A percentile compares a stretch with the other conserved stretches of the same genome.
These are phyloP conservation scores for Nakaseomyces glabratus DNA, from an alignment of 1,139 yeast species.

Conservation along the genomic window DNA sequence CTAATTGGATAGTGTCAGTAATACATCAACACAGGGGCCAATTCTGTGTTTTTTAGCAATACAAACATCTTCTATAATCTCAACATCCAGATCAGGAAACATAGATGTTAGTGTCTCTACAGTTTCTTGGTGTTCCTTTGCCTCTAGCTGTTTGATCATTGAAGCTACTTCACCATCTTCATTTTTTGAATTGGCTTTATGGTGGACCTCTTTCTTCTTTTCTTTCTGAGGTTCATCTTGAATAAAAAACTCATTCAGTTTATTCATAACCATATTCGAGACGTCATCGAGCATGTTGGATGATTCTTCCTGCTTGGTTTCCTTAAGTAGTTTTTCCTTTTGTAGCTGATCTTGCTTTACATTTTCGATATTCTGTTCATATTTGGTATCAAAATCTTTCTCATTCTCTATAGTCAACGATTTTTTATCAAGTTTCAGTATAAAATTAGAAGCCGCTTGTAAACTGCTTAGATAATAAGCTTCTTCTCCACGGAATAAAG, in stretches of 20 bases:
- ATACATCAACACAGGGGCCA: conserved; percentile 68
- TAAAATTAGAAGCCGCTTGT: conserved; percentile 75
- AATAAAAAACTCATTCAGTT: conserved; percentile 23
- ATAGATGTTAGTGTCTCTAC: conserved; percentile 49
- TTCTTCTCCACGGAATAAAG: conserved; percentile 76
- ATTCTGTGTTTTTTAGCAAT: conserved; percentile 57
- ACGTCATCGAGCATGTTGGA: conserved; percentile 23
- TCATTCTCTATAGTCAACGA: conserved; percentile 60
- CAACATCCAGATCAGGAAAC: conserved; percentile 68
- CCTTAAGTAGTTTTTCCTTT: conserved; percentile 4
- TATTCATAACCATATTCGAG: conserved; percentile 21
- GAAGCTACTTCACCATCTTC: conserved; percentile 25
- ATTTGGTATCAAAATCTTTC: conserved; percentile 43
- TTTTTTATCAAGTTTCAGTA: conserved; percentile 48
- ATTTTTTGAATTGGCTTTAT: conserved; percentile 28
- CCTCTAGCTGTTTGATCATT: conserved; percentile 21
- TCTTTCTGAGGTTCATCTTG: conserved; percentile 10
- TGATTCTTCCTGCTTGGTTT: conserved; percentile 4
- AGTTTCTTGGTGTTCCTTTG: conserved; percentile 37
- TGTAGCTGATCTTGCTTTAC: conserved; percentile 5
- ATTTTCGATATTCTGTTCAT: conserved; percentile 22
- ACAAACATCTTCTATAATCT: conserved; percentile 62
- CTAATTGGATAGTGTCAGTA: conserved; percentile 32
- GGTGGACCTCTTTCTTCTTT: conserved; percentile 6
- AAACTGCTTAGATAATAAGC: conserved; percentile 81